Base-by-base conservation (phyloP, 2,329 filamentous ascomycete genomes). In the Hypocreales sp. region DNA sequence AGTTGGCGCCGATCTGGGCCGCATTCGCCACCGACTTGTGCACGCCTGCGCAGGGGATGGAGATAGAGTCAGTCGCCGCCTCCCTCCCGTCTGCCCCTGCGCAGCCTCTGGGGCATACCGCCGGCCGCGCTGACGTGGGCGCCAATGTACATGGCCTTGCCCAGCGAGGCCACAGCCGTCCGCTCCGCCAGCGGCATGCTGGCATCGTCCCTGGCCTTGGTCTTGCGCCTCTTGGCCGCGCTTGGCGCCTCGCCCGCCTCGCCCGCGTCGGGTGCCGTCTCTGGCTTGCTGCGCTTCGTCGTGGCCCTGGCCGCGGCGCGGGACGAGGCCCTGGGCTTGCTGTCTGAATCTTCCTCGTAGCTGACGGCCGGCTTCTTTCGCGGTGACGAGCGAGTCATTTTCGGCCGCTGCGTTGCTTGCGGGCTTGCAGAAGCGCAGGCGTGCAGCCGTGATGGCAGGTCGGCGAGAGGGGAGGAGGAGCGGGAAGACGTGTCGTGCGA, bases 51-150 rank as follows among this genome's bases (percentile, higher is more conserved):
- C 33, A 16, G 16, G 14, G 42, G 37, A 26, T 24, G 20, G 7
- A 17, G 9, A 23, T 14, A 16, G 5, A 12, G 7, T 15, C 11
- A 30, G 14, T 20, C 7, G n/a, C n/a, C n/a, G n/a, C n/a, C n/a
- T n/a, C n/a, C n/a, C n/a, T n/a, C n/a, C n/a, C n/a, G n/a, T n/a
- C n/a, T 20, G 18, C 18, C 18, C 18, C 7, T 7, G 18, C 18
- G 7, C 18, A 10, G 10, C 18, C 7, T 10, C 18, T 20, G 10
- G 18, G 7, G 7, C 61, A 30, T 48, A 79, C 82, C 87, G 59
- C 86, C 87, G 16, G 90, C 84, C 35, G 70, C 75, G 51, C 79
- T 90, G 34, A 95, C 83, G 50, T 98, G 90, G 1, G 90, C 90
- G 11, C 90, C 90, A 30, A 98, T 77, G 43, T 80, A 77, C 67